phyloP scores from a whole-genome alignment of 2,329 filamentous ascomycete species.

The Seiridium unicorne region DNA sequence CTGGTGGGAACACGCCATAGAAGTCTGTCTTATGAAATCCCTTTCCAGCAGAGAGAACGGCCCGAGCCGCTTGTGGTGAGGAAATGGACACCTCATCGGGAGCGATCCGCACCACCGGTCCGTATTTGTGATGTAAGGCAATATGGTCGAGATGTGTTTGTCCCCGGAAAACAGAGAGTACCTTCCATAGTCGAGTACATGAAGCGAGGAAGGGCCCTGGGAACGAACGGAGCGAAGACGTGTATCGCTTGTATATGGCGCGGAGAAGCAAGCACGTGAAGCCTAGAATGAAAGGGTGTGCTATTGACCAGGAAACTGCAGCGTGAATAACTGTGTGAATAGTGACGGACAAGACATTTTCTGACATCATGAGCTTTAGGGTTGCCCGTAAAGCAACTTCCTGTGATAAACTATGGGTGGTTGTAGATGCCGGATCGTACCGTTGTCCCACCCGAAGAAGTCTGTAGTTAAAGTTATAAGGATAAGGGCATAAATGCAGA shows the following conservation, averaged over 20 bases:
- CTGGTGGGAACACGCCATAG: constrained; percentile 53
- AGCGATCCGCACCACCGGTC: constrained; percentile 46
- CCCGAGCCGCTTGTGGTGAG: constrained; percentile 42
- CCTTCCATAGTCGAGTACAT: constrained; percentile 38
- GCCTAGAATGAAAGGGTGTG: constrained; percentile 28
- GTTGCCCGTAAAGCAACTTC: too few species aligned
- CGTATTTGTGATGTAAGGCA: constrained; percentile 42
- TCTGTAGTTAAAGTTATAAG: too few species aligned
- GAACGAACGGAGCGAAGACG: constrained; percentile 25
- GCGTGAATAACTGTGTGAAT: constrained; percentile 24
- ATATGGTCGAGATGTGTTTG: constrained; percentile 41
- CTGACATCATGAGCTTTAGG: background rate
- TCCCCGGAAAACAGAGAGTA: constrained; percentile 34
- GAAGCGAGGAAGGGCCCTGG: constrained; percentile 28
- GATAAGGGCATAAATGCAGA: too few species aligned
- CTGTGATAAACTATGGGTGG: too few species aligned
- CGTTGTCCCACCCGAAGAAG: too few species aligned
- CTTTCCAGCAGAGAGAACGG: constrained; percentile 46
- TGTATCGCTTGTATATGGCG: constrained; percentile 30
- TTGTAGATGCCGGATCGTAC: too few species aligned
- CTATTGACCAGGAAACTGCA: constrained; percentile 26
- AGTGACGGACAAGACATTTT: constrained; percentile 8
- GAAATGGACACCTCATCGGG: constrained; percentile 47
- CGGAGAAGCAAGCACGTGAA: constrained; percentile 25
- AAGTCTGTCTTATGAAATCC: constrained; percentile 53